Conservation (phyloP, 345 rosid species). For the Eucalyptus regnans region DNA sequence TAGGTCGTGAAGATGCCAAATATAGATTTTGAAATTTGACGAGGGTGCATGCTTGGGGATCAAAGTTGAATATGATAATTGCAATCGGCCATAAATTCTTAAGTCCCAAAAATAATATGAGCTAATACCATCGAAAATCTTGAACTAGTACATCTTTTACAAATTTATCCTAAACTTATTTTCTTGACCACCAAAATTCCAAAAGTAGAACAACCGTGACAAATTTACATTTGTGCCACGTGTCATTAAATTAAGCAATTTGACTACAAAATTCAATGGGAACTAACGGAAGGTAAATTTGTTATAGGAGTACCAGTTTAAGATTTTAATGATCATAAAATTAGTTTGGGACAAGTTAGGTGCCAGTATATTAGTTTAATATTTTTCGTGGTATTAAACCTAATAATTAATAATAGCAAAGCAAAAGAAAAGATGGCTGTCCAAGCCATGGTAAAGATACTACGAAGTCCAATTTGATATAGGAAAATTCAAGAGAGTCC, state of each 20-base stretch:
- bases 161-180: background rate
- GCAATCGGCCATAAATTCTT: background rate
- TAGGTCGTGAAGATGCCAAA: background rate
- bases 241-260: no score
- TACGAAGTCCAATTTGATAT: background rate
- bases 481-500: background rate
- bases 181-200: fast-evolving
- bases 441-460: background rate
- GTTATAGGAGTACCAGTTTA: fast-evolving
- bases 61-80: background rate
- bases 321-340: fast-evolving
- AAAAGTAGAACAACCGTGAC: fast-evolving
- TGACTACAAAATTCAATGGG: no score
- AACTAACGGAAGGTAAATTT: fast-evolving
- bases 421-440: background rate
- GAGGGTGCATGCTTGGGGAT: background rate
- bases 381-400: background rate
- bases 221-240: fast-evolving
- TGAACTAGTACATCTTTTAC: fast-evolving
- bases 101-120: no score
- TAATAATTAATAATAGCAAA: background rate
- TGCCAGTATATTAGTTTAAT: fast-evolving
- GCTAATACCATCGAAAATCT: no score
- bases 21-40: background rate
- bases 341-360: no score